A percentile compares a stretch with the other conserved stretches of the same genome.
Conservation (phyloP, 1,139 yeast genomes). For the Hemisphaericaspora xylanilytica region DNA sequence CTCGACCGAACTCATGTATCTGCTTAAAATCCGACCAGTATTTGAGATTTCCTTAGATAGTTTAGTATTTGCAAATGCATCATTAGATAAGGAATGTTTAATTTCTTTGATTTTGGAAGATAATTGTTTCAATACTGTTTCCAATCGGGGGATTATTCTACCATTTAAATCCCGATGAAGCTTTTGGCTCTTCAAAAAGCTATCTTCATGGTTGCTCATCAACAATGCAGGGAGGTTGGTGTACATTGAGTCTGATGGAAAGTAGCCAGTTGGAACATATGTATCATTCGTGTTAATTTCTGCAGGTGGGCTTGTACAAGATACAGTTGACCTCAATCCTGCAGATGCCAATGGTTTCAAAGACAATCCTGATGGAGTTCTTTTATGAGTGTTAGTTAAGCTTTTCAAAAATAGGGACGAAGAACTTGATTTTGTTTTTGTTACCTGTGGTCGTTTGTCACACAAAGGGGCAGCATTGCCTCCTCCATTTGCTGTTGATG, state of each 20-base stretch:
- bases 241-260: constrained; percentile 39
- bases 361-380: constrained; percentile 5
- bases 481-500: neutral
- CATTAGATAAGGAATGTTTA: constrained; percentile 40
- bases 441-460: constrained; percentile 30
- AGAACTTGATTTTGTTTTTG: constrained; percentile 34
- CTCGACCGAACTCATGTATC: constrained; percentile 34
- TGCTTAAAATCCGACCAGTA: constrained; percentile 36
- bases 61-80: constrained; percentile 40
- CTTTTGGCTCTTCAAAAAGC: constrained; percentile 28
- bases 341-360: neutral
- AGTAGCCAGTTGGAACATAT: constrained; percentile 45
- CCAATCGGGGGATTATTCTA: constrained; percentile 41
- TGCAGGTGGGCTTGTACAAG: neutral
- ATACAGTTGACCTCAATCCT: constrained; percentile 2
- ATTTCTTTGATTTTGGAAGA: constrained; percentile 44
- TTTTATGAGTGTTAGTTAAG: constrained; percentile 17
- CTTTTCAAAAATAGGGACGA: constrained; percentile 14
- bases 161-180: constrained; percentile 32
- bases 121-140: constrained; percentile 36
- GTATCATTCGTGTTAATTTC: constrained; percentile 23
- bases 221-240: constrained; percentile 35
- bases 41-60: constrained; percentile 39
- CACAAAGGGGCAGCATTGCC: neutral
- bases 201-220: constrained; percentile 35